Evolutionary conservation across 73 alveolate genomes (phyloP).

Genomic region (Symbiodinium natans): DNA sequence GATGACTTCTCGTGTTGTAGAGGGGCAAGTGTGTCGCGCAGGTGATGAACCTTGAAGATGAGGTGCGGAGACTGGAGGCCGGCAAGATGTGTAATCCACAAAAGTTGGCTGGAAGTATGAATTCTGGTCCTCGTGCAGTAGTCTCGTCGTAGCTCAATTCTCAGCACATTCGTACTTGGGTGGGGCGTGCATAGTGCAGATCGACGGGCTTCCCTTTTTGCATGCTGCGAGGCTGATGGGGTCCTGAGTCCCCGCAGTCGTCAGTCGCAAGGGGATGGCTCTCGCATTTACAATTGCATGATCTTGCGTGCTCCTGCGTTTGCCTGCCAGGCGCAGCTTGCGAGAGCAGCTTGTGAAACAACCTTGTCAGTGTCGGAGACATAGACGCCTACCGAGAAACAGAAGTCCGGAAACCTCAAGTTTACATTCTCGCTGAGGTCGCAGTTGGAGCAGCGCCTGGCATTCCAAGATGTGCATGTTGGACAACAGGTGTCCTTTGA

Average conservation of each 20-base stretch:
- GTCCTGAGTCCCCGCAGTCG: no score
- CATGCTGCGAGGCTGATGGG: no score
- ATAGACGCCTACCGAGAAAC: not conserved
- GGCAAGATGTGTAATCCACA: no score
- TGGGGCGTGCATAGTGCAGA: no score
- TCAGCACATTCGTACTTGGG: no score
- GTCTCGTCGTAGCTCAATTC: no score
- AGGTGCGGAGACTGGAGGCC: not conserved
- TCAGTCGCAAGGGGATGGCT: no score
- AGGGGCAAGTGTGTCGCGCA: not conserved
- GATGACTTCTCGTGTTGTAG: no score
- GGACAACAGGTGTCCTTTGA: conserved; percentile 5
- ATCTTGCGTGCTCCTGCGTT: not conserved
- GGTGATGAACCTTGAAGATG: not conserved
- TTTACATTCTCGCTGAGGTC: not conserved
- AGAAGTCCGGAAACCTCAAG: not conserved
- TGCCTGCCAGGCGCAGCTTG: not conserved
- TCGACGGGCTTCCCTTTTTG: no score
- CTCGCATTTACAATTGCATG: no score
- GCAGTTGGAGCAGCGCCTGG: conserved; percentile 2
- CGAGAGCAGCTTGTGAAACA: not conserved
- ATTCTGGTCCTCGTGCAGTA: no score
- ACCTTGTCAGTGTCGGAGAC: not conserved
- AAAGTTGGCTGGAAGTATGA: no score
- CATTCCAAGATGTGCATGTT: not conserved